phyloP scores from a whole-genome alignment of 2,329 filamentous ascomycete genomes.

The Claviceps digitariae region DNA sequence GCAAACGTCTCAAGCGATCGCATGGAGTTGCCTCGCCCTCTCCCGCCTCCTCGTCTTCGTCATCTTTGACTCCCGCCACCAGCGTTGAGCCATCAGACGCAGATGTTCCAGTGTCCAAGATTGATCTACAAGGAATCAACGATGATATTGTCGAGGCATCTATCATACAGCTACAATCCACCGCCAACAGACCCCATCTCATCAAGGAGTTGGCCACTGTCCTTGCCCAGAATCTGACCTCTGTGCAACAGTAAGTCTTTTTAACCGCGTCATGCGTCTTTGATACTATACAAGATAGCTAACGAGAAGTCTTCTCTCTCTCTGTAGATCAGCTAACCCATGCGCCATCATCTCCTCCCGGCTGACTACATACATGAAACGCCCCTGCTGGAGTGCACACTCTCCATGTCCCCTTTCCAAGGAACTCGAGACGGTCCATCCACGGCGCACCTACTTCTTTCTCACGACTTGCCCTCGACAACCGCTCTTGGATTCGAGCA shows the following conservation, averaged over 20 bases:
- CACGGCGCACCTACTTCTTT: slow-evolving; percentile 92
- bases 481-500: slow-evolving; percentile 48
- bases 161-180: slow-evolving; percentile 76
- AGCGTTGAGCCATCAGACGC: slow-evolving; percentile 16
- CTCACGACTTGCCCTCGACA: slow-evolving; percentile 79
- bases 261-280: neutral
- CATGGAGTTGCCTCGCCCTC: slow-evolving; percentile 41
- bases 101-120: slow-evolving; percentile 12
- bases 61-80: slow-evolving; percentile 21
- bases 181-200: slow-evolving; percentile 81
- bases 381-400: slow-evolving; percentile 63
- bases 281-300: no score
- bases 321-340: slow-evolving; percentile 75
- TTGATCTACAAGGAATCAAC: slow-evolving; percentile 68
- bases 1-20: slow-evolving; percentile 66
- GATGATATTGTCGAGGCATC: slow-evolving; percentile 92
- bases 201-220: slow-evolving; percentile 85
- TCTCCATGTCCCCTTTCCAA: slow-evolving; percentile 82
- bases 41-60: slow-evolving; percentile 30
- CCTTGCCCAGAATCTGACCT: slow-evolving; percentile 60
- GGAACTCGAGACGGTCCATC: slow-evolving; percentile 82
- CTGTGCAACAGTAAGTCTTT: slow-evolving; percentile 75
- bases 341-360: slow-evolving; percentile 91
- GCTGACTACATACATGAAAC: slow-evolving; percentile 78
- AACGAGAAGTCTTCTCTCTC: neutral